These are phyloP conservation scores for Coemansia sp. DNA, from an alignment of 192 early-diverging fungal species.

Conservation along the genomic window DNA sequence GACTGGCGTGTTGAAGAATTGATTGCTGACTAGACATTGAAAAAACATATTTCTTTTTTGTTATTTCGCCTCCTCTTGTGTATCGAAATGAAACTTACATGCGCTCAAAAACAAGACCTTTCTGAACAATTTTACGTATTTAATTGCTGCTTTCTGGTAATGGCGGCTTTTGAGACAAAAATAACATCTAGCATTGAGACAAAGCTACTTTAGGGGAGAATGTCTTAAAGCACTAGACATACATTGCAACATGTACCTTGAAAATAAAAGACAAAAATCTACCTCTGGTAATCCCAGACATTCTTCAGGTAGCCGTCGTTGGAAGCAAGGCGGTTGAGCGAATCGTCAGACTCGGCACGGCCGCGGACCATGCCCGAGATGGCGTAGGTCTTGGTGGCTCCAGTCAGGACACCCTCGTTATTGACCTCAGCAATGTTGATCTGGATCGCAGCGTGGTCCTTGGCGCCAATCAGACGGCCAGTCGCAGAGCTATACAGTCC, in stretches of 20 bases:
- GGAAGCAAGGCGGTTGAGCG: constrained; percentile 91
- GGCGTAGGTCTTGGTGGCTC: constrained; percentile 61
- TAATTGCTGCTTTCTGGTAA: not conserved
- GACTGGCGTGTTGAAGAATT: constrained; percentile 93
- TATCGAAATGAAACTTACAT: not conserved
- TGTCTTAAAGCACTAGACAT: no score
- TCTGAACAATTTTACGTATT: not conserved
- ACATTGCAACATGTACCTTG: no score
- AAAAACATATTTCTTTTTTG: not conserved
- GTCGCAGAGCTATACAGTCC: constrained; percentile 78
- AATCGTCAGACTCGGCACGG: constrained; percentile 92
- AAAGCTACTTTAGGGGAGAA: not conserved
- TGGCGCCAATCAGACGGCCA: constrained; percentile 95
- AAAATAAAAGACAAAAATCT: constrained; percentile 65
- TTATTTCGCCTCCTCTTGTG: not conserved
- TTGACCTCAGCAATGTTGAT: constrained; percentile 96
- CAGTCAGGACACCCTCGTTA: constrained; percentile 72
- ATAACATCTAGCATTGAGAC: no score
- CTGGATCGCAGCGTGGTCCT: constrained; percentile 99
- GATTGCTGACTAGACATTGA: constrained; percentile 61
- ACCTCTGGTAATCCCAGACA: constrained; percentile 75
- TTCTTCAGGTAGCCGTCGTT: constrained; percentile 72
- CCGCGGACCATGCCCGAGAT: constrained; percentile 90
- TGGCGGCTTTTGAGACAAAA: no score
- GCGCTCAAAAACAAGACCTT: not conserved